These are phyloP conservation scores for Coniosporium tulheliwenetii DNA, from an alignment of 2,329 filamentous ascomycete genomes.

Conservation along the genomic window DNA sequence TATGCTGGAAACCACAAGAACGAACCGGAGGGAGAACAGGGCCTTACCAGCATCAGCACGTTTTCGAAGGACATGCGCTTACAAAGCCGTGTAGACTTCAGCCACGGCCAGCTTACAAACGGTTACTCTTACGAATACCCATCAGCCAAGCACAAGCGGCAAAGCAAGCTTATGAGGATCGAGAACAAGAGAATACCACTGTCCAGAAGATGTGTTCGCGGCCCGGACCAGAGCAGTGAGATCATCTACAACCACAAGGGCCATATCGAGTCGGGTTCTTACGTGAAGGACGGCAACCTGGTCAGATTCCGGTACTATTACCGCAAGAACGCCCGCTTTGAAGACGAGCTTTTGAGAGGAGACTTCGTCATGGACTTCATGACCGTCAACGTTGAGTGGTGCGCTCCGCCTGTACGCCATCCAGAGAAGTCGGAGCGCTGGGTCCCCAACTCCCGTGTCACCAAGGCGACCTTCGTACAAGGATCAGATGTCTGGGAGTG, in stretches of 20 bases:
- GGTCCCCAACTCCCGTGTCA: constrained; percentile 39
- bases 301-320: constrained; percentile 40
- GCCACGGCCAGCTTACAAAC: constrained; percentile 25
- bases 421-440: constrained; percentile 36
- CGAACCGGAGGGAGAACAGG: constrained; percentile 26
- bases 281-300: constrained; percentile 35
- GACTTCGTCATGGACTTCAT: constrained; percentile 39
- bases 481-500: constrained; percentile 36
- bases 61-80: constrained; percentile 33
- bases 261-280: constrained; percentile 36
- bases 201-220: constrained; percentile 28
- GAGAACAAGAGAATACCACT: constrained; percentile 7
- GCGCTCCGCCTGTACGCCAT: constrained; percentile 32
- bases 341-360: constrained; percentile 39
- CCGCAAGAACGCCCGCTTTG: constrained; percentile 35
- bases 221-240: constrained; percentile 27
- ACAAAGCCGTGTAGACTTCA: constrained; percentile 26
- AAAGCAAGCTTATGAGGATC: constrained; percentile 14
- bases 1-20: constrained; percentile 22
- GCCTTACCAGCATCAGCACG: constrained; percentile 29
- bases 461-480: constrained; percentile 38
- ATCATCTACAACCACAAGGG: constrained; percentile 38
- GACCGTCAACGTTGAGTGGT: constrained; percentile 38
- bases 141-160: constrained; percentile 20
- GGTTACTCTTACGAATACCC: constrained; percentile 34